Conservation (phyloP, 805 yeast species). For the Zygoascus bituminiphila region DNA sequence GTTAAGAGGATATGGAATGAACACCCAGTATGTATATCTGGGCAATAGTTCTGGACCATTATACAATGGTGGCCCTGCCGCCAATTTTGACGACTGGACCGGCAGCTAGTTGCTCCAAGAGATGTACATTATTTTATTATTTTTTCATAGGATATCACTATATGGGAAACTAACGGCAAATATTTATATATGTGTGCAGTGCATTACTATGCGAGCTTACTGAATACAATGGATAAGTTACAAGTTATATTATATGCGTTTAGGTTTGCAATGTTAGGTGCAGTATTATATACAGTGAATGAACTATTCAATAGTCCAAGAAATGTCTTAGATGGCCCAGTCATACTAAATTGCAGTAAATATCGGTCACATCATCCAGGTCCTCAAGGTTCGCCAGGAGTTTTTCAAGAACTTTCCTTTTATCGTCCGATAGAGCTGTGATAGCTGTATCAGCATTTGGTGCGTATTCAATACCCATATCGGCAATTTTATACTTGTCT, state of each 20-base stretch:
- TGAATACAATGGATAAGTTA: too few species aligned
- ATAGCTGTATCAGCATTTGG: conserved; percentile 49
- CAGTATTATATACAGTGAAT: too few species aligned
- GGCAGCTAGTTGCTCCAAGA: not conserved
- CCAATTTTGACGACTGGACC: not conserved
- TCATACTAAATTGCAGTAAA: conserved; percentile 39
- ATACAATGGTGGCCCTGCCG: not conserved
- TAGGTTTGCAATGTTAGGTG: too few species aligned
- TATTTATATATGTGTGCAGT: too few species aligned
- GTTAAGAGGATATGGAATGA: not conserved
- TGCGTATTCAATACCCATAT: conserved; percentile 60
- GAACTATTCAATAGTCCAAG: not conserved
- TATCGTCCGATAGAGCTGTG: conserved; percentile 33
- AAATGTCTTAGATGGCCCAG: not conserved
- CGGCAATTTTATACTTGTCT: conserved; percentile 48
- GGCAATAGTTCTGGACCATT: not conserved
- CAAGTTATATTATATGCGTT: too few species aligned
- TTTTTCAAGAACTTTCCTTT: conserved; percentile 44
- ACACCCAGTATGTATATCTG: not conserved
- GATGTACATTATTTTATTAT: not conserved
- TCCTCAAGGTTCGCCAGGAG: conserved; percentile 58
- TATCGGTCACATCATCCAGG: conserved; percentile 75
- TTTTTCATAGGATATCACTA: not conserved
- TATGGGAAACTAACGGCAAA: too few species aligned
- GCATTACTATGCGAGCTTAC: too few species aligned